Conservation (phyloP, 192 early-diverging fungal genomes). For the Coemansia sp. region DNA sequence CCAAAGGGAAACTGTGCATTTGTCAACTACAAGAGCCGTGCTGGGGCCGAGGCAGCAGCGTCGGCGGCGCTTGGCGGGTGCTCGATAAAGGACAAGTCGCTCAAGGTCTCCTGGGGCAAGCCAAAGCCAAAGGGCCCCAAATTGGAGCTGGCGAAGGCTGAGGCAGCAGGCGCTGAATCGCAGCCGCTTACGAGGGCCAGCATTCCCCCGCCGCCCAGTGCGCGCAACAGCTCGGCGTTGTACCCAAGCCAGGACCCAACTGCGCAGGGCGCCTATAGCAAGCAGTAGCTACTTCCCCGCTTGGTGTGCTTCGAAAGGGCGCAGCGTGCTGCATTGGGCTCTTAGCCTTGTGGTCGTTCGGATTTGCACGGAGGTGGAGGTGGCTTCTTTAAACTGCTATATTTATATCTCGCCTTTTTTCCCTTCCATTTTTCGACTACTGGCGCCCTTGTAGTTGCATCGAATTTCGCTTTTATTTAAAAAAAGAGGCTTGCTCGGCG, state of each 20-base stretch:
- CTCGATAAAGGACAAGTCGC: conserved; percentile 68
- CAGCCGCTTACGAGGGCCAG: conserved; percentile 23
- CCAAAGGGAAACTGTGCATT: conserved; percentile 87
- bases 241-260: conserved; percentile 67
- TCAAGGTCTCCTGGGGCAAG: conserved; percentile 87
- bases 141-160: conserved; percentile 43
- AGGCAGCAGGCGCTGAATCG: conserved; percentile 5
- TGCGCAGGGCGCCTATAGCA: conserved; percentile 47
- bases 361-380: no score
- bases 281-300: background rate
- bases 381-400: background rate
- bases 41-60: conserved; percentile 85
- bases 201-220: conserved; percentile 28
- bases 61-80: conserved; percentile 70
- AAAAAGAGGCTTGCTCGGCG: background rate
- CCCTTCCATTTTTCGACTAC: no score
- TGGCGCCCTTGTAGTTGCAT: no score
- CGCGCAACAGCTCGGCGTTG: conserved; percentile 6
- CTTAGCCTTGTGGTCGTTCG: no score
- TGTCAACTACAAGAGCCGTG: conserved; percentile 82
- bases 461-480: background rate
- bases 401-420: background rate
- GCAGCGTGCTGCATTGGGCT: no score
- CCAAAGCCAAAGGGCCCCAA: conserved; percentile 72
- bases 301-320: background rate